Evolutionary conservation across 1,139 yeast species (phyloP), one percentile per base, ranked within the genome.

Genomic region (Saccharomyces hybrid): DNA sequence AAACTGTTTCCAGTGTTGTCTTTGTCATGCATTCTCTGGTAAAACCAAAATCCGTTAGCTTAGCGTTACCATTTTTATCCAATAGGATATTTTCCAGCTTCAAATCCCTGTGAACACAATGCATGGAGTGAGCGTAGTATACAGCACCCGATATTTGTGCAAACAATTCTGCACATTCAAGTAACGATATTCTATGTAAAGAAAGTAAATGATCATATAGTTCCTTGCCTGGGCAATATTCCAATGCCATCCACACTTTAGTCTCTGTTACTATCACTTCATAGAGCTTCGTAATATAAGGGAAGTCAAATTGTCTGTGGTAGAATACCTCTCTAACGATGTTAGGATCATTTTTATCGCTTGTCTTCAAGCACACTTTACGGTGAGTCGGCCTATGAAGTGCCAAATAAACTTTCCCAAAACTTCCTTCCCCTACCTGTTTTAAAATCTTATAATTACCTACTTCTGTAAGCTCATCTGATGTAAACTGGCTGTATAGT

Each of bases 271-370:
- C 81, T 38, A 93, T 83, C 44, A 90, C 86, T 68, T 93, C 99
- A 69, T 89, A 91, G 7, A 93, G 76, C 58, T 84, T 81, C 9
- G 95, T 90, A 49, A 93, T 87, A 67, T 89, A 84, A 13, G 89
- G 89, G 65, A 90, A 97, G 50, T 80, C 80, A 62, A 93, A 82
- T 65, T 88, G 95, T 53, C 88, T 78, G 65, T 91, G 95, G 67
- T 90, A 95, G 66, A 87, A 90, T 38, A 89, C 89, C 65, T 93
- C 99, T 57, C 97, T 75, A 31, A 91, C 96, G n/a, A 93, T 78
- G 64, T 90, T 90, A 29, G 96, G 91, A 67, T 88, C 96, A 55
- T 80, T 81, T 54, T 84, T 81, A n/a, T 80, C 75, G 2, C 97
- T 95, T 56, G 93, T 86, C 65, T 93, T 93, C 55, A 93, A 71